Percentiles rank a stretch among this genome's conserved stretches.
phyloP scores from a whole-genome alignment of 371 early-diverging fungal species.

The Polyrhizophydium stewartii region DNA sequence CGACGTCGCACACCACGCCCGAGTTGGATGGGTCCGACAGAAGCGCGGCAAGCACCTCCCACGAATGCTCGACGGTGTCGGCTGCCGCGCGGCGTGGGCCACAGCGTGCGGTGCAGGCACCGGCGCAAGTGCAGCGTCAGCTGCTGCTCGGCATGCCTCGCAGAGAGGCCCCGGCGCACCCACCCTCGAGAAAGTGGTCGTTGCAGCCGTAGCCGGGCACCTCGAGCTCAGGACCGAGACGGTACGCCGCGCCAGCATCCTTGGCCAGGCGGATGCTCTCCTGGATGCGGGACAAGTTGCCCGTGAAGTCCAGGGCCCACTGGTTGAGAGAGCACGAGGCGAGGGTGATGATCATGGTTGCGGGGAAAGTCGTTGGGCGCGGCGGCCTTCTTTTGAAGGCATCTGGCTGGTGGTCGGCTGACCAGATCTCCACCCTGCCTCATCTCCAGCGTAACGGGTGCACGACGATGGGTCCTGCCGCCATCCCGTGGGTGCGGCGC shows the following conservation, averaged over 20 bases:
- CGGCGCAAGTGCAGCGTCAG: neutral
- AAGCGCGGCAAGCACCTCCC: conserved; percentile 84
- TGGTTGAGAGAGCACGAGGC: conserved; percentile 58
- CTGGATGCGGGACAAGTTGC: conserved; percentile 82
- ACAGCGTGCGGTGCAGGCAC: neutral
- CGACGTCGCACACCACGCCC: conserved; percentile 86
- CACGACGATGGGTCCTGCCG: too few relatives aligned
- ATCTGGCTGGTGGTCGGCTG: too few relatives aligned
- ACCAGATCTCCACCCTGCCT: too few relatives aligned
- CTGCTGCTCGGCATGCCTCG: too few relatives aligned
- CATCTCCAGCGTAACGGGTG: too few relatives aligned
- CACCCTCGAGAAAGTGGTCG: conserved; percentile 94
- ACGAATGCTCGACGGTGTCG: conserved; percentile 91
- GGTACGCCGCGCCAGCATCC: conserved; percentile 70
- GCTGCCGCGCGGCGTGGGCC: conserved; percentile 32
- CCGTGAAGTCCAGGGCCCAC: conserved; percentile 96
- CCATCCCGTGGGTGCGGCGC: too few relatives aligned
- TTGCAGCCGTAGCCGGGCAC: conserved; percentile 96
- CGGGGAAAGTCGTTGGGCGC: too few relatives aligned
- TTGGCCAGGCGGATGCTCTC: conserved; percentile 84
- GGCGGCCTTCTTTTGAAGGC: too few relatives aligned
- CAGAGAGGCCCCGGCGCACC: neutral
- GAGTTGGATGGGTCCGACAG: conserved; percentile 56
- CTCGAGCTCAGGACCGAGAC: conserved; percentile 96
- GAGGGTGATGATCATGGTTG: neutral